Conservation (phyloP, 2,329 filamentous ascomycete species). For the Didymella glomerata region DNA sequence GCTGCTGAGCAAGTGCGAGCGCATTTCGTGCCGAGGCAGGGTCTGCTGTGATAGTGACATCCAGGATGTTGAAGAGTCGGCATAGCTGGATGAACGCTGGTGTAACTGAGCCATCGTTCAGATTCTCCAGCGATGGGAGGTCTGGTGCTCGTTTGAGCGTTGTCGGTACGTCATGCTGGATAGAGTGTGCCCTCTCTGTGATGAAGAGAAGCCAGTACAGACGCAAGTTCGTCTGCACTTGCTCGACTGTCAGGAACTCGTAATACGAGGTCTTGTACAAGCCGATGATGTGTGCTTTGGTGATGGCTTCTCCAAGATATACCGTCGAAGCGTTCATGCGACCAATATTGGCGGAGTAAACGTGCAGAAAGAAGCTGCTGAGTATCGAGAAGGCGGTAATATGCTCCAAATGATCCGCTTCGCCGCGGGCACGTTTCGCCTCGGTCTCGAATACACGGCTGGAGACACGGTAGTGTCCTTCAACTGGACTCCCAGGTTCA, state of each 20-base stretch:
- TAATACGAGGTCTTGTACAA: slow-evolving; percentile 42
- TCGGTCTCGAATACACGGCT: slow-evolving; percentile 44
- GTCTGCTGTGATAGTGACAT: slow-evolving; percentile 47
- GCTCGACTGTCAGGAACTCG: slow-evolving; percentile 34
- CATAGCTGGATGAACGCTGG: slow-evolving; percentile 48
- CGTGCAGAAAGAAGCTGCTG: slow-evolving; percentile 47
- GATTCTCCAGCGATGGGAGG: slow-evolving; percentile 40
- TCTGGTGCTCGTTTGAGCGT: slow-evolving; percentile 43
- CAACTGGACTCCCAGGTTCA: slow-evolving; percentile 42
- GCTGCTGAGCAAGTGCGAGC: slow-evolving; percentile 44
- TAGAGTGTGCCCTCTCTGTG: slow-evolving; percentile 47
- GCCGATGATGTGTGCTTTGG: slow-evolving; percentile 46
- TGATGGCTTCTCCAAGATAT: slow-evolving; percentile 45
- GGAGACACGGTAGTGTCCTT: slow-evolving; percentile 45
- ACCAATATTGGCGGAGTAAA: slow-evolving; percentile 48
- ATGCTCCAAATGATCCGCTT: slow-evolving; percentile 45
- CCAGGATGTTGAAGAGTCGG: slow-evolving; percentile 46
- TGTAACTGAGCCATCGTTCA: slow-evolving; percentile 44
- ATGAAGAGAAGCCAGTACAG: slow-evolving; percentile 51
- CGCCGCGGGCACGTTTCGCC: slow-evolving; percentile 38
- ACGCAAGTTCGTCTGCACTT: slow-evolving; percentile 41
- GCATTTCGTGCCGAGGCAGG: slow-evolving; percentile 41
- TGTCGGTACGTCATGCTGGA: slow-evolving; percentile 48
- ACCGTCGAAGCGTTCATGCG: slow-evolving; percentile 47
- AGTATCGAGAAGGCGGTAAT: slow-evolving; percentile 42